A percentile compares a stretch with the other conserved stretches of the same genome.
phyloP scores from a whole-genome alignment of 2,329 filamentous ascomycete genomes.

The Aspergillus caelatus region DNA sequence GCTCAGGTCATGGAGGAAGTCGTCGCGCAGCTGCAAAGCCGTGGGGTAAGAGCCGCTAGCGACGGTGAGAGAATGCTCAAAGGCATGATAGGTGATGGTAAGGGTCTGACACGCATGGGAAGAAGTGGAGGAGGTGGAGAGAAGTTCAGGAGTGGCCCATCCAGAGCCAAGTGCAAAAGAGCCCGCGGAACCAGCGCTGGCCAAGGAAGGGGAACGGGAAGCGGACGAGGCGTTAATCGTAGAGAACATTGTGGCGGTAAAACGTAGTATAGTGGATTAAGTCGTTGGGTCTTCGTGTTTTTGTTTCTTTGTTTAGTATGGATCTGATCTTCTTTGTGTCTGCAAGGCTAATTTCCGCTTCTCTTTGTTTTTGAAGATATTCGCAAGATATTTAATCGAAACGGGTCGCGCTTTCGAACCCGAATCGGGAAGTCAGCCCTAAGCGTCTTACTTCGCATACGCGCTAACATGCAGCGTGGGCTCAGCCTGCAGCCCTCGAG shows the following conservation, averaged over 20 bases:
- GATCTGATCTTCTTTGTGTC: neutral
- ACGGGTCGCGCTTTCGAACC: neutral
- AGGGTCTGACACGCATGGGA: conserved; percentile 10
- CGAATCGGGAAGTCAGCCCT: neutral
- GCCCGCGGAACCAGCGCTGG: neutral
- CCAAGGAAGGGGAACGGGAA: neutral
- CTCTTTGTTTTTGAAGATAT: neutral
- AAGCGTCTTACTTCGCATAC: conserved; percentile 3
- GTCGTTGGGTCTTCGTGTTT: too few species aligned
- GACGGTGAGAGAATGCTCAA: conserved; percentile 15
- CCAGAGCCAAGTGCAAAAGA: neutral
- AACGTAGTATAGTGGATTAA: too few species aligned
- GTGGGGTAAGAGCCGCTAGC: conserved; percentile 13
- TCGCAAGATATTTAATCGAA: neutral
- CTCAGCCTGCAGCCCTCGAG: neutral
- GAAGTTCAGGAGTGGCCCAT: neutral
- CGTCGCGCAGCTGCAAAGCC: conserved; percentile 15
- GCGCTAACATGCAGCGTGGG: neutral
- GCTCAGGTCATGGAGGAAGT: conserved; percentile 16
- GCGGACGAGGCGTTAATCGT: neutral
- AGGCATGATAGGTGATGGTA: conserved; percentile 12
- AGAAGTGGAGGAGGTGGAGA: neutral
- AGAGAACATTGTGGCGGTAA: neutral
- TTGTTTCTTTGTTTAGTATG: neutral
- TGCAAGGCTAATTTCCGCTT: neutral